Evolutionary conservation across 2,329 filamentous ascomycete genomes (phyloP).

Genomic region (Paradendryphiella salina): DNA sequence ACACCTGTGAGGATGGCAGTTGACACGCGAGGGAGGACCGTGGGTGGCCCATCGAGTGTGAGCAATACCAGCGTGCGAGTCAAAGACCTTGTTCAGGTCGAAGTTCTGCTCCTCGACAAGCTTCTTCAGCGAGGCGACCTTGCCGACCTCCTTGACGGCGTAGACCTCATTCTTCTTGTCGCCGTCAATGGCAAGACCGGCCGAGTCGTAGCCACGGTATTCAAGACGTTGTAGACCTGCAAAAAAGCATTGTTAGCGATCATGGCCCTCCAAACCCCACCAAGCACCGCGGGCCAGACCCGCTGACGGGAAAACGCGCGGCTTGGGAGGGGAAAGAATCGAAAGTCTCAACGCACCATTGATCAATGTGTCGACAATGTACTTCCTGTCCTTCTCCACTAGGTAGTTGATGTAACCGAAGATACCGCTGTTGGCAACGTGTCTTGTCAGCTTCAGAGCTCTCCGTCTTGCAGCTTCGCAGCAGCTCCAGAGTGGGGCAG

Average conservation of each 20-base stretch:
- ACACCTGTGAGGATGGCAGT: conserved; percentile 98
- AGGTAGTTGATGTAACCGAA: conserved; percentile 99
- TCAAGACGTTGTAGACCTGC: conserved; percentile 90
- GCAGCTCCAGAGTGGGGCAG: conserved; percentile 27
- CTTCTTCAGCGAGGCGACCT: conserved; percentile 94
- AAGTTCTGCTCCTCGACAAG: conserved; percentile 82
- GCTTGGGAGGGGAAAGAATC: background rate
- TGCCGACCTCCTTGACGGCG: conserved; percentile 99
- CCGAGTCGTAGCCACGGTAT: conserved; percentile 98
- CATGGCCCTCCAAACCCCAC: conserved; percentile 7
- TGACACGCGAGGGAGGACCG: conserved; percentile 86
- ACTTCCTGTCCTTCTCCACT: conserved; percentile 97
- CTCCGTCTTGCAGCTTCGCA: background rate
- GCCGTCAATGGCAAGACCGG: conserved; percentile 91
- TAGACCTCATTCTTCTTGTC: conserved; percentile 98
- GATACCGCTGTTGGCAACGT: conserved; percentile 68
- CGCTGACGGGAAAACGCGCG: conserved; percentile 4
- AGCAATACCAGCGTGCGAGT: conserved; percentile 97
- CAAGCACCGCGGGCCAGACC: conserved; percentile 1
- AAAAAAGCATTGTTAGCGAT: conserved; percentile 31
- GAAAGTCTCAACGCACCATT: conserved; percentile 69
- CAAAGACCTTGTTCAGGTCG: conserved; percentile 90
- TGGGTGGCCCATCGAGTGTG: conserved; percentile 99
- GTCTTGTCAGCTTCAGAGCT: conserved; percentile 19
- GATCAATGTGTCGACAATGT: conserved; percentile 92